Conservation (phyloP, 2,329 filamentous ascomycete genomes). For the Clonostachys rosea region DNA sequence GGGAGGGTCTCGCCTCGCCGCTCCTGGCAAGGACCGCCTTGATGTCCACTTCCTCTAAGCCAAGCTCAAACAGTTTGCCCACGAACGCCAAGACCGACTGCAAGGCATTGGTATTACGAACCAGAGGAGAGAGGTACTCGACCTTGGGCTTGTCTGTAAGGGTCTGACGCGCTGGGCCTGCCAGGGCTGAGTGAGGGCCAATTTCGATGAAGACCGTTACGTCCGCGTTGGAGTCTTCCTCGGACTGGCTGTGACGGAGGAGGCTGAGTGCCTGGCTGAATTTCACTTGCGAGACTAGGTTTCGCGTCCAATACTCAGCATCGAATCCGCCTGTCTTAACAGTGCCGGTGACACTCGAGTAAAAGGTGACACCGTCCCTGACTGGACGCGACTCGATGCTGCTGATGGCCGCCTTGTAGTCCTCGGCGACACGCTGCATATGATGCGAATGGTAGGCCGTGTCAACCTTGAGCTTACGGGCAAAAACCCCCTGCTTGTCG, state of each 20-base stretch:
- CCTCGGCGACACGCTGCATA: conserved; percentile 2
- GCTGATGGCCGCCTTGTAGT: conserved; percentile 12
- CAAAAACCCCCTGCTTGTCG: background rate
- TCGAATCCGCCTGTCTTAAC: conserved; percentile 2
- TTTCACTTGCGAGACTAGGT: conserved; percentile 13
- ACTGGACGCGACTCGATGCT: conserved; percentile 2
- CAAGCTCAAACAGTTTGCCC: background rate
- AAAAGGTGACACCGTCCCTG: conserved; percentile 19
- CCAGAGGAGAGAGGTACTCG: background rate
- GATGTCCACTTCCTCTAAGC: background rate
- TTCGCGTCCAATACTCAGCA: conserved; percentile 12
- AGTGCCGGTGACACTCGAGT: conserved; percentile 33
- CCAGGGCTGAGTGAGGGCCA: conserved; percentile 6
- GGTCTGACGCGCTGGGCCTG: conserved; percentile 5
- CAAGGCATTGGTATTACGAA: background rate
- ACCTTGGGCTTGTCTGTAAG: no score
- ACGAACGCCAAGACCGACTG: conserved; percentile 4
- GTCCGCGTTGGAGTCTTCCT: background rate
- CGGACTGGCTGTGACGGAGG: background rate
- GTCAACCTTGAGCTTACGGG: conserved; percentile 8
- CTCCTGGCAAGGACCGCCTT: conserved; percentile 3
- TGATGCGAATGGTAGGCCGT: conserved; percentile 9
- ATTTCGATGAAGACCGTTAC: conserved; percentile 6
- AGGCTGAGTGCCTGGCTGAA: conserved; percentile 2
- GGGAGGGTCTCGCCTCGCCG: background rate